Conservation (phyloP, 805 yeast species). For the Metschnikowia chrysomelidarum region DNA sequence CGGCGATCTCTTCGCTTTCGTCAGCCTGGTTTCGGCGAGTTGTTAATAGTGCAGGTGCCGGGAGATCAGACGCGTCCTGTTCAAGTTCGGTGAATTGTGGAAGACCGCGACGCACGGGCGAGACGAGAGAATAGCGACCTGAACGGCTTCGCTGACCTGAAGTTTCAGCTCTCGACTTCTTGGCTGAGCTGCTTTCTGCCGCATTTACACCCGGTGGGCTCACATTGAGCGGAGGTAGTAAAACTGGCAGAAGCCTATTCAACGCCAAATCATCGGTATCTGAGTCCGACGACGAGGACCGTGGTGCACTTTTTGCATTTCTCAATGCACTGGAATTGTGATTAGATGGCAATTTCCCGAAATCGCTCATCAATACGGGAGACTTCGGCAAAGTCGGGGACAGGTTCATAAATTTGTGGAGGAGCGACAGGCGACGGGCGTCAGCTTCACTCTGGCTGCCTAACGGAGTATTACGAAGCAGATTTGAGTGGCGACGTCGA, state of each 20-base stretch:
- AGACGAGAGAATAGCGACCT: conserved; percentile 4
- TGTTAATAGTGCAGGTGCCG: conserved; percentile 2
- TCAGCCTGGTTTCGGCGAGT: conserved; percentile 3
- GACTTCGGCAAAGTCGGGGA: conserved; percentile 47
- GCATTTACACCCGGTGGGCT: too few species aligned
- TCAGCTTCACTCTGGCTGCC: conserved; percentile 11
- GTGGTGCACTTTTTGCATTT: background rate
- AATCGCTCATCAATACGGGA: conserved; percentile 39
- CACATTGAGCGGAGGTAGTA: conserved; percentile 9
- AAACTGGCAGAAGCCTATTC: conserved; percentile 19
- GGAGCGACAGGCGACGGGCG: conserved; percentile 27
- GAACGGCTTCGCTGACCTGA: conserved; percentile 4
- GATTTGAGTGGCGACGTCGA: too few species aligned
- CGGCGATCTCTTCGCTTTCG: conserved; percentile 17
- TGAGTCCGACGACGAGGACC: conserved; percentile 7
- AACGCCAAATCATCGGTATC: conserved; percentile 10
- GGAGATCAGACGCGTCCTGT: conserved; percentile 12
- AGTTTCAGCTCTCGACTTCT: too few species aligned
- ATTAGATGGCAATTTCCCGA: conserved; percentile 20
- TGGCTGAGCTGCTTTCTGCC: too few species aligned
- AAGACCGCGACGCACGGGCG: conserved; percentile 9
- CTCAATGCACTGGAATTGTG: conserved; percentile 17
- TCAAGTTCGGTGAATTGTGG: background rate
- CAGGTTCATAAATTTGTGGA: conserved; percentile 36
- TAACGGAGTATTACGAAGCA: conserved; percentile 10